Evolutionary conservation across 345 rosid genomes (phyloP), one percentile per base, ranked within the genome.

Genomic region (Euphorbia pulcherrima): DNA sequence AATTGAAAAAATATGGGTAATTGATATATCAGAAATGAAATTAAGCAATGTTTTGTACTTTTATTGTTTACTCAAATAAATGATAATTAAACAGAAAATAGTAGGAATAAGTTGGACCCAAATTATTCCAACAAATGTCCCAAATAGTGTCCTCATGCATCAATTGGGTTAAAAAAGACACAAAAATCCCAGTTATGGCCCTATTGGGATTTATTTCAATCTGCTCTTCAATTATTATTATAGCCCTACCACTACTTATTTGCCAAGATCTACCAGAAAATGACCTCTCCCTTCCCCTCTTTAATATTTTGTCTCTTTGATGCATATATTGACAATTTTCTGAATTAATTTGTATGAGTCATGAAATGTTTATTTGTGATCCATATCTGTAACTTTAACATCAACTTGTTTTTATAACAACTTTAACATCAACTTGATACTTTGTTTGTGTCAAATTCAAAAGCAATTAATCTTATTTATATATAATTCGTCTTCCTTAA

Each of bases 231-330:
- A 57, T 35, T 27, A 68, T 68, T 39, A 18, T 58, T 29, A 56
- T 57, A 29, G 10, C 70, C n/a, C 30, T 33, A 46, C 33, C 75
- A 21, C 50, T 24, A 23, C 16, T 62, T 39, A n/a, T 47, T 63
- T 66, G 26, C 70, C 64, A 68, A 46, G 30, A 72, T 77, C 68
- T 52, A 54, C 33, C 17, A 54, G 79, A 77, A 50, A 74, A 64
- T 10, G 81, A 72, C 83, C 23, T 73, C 46, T 67, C 77, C 8
- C n/a, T 33, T 17, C 28, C 14, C 23, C 16, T 33, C 35, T 67
- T 46, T 29, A 60, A 1, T 60, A 7, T 54, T 2, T n/a, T 26
- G 20, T 53, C 66, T 13, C 39, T 48, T 37, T 21, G 47, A 41
- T 41, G 2, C 16, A 10, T 12, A 44, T 44, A 14, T 44, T 44